A percentile compares a stretch with the other conserved stretches of the same genome.
phyloP scores from a whole-genome alignment of 2,329 filamentous ascomycete genomes.

The Geosmithia putterillii region DNA sequence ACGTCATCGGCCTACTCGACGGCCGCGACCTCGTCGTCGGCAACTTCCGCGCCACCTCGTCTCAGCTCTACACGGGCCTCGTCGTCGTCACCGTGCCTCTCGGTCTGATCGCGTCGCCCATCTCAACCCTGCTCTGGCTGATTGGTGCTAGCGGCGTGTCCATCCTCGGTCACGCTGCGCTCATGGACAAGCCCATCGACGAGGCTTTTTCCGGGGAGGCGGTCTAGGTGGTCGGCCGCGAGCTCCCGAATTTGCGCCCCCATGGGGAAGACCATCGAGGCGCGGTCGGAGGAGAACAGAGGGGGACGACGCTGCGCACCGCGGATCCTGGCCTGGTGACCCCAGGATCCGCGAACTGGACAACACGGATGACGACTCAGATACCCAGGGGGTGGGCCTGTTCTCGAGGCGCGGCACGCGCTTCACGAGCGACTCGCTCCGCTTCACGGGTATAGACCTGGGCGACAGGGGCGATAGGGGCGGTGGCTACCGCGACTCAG shows the following conservation, averaged over 20 bases:
- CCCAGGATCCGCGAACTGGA: constrained; percentile 54
- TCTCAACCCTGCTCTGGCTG: constrained; percentile 83
- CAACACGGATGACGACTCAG: constrained; percentile 43
- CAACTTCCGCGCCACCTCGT: constrained; percentile 69
- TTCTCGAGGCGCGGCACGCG: constrained; percentile 30
- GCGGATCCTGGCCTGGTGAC: constrained; percentile 20
- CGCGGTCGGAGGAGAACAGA: constrained; percentile 56
- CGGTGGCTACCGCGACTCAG: constrained; percentile 5
- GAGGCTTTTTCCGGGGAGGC: constrained; percentile 99
- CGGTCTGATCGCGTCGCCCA: constrained; percentile 72
- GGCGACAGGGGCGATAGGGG: constrained; percentile 27
- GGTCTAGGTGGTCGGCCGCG: constrained; percentile 99
- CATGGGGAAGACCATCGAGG: constrained; percentile 99
- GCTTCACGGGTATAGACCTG: constrained; percentile 48
- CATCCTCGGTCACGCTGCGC: constrained; percentile 85
- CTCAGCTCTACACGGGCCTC: constrained; percentile 87
- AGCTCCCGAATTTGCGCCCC: constrained; percentile 90
- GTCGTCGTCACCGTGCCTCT: constrained; percentile 75
- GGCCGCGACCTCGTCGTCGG: constrained; percentile 83
- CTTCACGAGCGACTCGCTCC: constrained; percentile 47
- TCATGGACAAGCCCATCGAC: constrained; percentile 99
- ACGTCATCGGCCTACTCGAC: constrained; percentile 78
- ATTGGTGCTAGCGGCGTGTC: constrained; percentile 90
- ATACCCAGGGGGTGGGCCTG: constrained; percentile 42
- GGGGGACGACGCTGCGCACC: constrained; percentile 27